Base-by-base conservation (phyloP, 2,329 filamentous ascomycete genomes). In the Fusarium falciforme region DNA sequence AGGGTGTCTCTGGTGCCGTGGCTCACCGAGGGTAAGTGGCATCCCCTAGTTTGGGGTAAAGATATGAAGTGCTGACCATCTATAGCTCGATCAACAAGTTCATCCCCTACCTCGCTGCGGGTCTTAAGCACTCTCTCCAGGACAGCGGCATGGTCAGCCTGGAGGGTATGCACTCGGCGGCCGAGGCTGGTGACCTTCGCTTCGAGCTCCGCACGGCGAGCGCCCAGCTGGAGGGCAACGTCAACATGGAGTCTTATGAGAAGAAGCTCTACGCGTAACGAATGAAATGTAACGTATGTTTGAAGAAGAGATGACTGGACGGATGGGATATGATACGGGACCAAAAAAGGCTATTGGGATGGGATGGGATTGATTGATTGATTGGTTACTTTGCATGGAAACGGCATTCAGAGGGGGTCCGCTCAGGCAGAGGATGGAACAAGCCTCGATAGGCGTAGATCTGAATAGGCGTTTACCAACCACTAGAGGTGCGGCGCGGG, bases 171-270 rank as follows among this genome's bases (percentile, higher is more conserved):
- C 94, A 96, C 83, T 85, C 93, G 73, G 89, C 89, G 76, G 95
- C 98, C 31, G 85, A 87, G 76, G 88, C 90, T 35, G 94, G 95
- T 70, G 90, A 86, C 59, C 92, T 98, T 64, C 91, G 96, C 80
- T 99, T 99, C 82, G 96, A 99, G 88, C 89, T 98, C 80, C 90
- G 96, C 79, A 98, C 95, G 71, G 93, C 95, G 69, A 98, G 95
- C 84, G 96, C 96, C 60, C 95, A 98, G 89, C 89, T 97, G 68
- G 96, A 99, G 88, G 96, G 96, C 75, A 96, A 96, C 82, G 95
- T 99, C 71, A 97, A 98, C 87, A 95, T 99, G 89, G 95, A 98
- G 88, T 96, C 94, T 83, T 98, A 97, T 83, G 96, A 98, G 89
- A 99, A 99, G 93, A 99, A 98, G 90, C 93, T 99, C 77, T 99